Base-by-base conservation (phyloP, 768 basidiomycete genomes). In the Trametopsis cervina region DNA sequence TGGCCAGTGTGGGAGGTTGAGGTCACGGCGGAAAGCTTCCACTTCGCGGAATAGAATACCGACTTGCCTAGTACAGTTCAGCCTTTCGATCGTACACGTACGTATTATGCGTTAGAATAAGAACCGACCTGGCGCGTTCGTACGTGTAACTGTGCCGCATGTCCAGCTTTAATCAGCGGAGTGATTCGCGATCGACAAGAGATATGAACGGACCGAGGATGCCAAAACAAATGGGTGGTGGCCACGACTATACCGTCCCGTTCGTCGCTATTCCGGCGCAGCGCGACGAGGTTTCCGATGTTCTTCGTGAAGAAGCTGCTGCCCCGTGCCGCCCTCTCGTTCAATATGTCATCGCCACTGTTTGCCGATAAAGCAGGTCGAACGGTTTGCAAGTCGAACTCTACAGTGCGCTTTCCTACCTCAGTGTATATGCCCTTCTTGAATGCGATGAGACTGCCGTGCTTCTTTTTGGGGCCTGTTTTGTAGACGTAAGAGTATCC, bases 211-310 rank as follows among this genome's bases (percentile, higher is more conserved):
- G 65, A 91, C 82, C 75, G 77, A 4, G 92, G 92, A 66, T 95
- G 92, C 94, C 94, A 97, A 64, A 96, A 97, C 20, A 95, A 69
- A 68, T 97, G 94, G 0, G 93, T 93, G 1, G 94, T 96, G 2
- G 81, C 89, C 12, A 94, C 68, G 35, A 95, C 67, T 26, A 90
- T 63, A 3, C 92, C 89, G 33, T 70, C 66, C 5, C 59, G 50
- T 22, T 66, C 57, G 13, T 69, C 56, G 7, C 63, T 66, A 4
- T 67, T 61, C 39, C 67, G 68, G 54, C 71, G 69, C 44, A 98
- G 67, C 1, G 84, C 85, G 17, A 89, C 75, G 23, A 97, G 63
- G 42, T 78, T 75, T 2, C 77, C 91, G 42, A 96, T 83, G 60
- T 96, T 97, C 63, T 70, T 86, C 2, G 90, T 93, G 25, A 63